These are phyloP conservation scores for Rhodosporidiobolus sp. DNA, from an alignment of 768 basidiomycete genomes.

Conservation along the genomic window DNA sequence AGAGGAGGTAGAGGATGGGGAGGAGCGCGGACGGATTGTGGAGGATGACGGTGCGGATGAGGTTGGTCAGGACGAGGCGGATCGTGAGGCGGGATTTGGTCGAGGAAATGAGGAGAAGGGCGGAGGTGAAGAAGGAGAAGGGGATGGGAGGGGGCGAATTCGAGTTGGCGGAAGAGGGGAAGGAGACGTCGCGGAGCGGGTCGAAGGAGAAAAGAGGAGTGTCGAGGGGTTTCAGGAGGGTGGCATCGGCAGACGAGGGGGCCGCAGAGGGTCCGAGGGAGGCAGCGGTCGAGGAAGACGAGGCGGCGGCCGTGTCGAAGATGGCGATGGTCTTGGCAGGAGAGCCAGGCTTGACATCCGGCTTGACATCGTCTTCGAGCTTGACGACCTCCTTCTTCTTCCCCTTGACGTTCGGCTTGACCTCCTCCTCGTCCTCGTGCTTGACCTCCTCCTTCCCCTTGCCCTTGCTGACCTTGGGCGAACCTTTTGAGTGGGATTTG, in stretches of 20 bases:
- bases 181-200: slow-evolving; percentile 27
- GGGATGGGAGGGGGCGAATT: slow-evolving; percentile 48
- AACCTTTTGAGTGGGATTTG: background rate
- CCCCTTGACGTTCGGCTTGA: background rate
- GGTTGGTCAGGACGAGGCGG: slow-evolving; percentile 67
- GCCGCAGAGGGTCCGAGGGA: background rate
- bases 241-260: background rate
- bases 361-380: slow-evolving; percentile 14
- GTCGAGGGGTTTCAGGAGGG: slow-evolving; percentile 31
- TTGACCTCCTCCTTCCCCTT: background rate
- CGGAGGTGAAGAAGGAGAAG: slow-evolving; percentile 68
- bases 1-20: slow-evolving; percentile 46
- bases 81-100: slow-evolving; percentile 73
- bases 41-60: slow-evolving; percentile 64
- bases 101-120: slow-evolving; percentile 60
- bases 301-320: slow-evolving; percentile 22
- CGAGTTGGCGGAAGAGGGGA: slow-evolving; percentile 3
- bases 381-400: slow-evolving; percentile 5
- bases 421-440: background rate
- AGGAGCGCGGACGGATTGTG: slow-evolving; percentile 68
- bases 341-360: slow-evolving; percentile 6
- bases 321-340: slow-evolving; percentile 24
- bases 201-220: slow-evolving; percentile 41
- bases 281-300: slow-evolving; percentile 2
- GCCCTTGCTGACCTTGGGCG: background rate